Percentiles rank a stretch among this genome's conserved stretches.
Conservation (phyloP, 2,329 filamentous ascomycete genomes). For the Trichophyton verrucosum region DNA sequence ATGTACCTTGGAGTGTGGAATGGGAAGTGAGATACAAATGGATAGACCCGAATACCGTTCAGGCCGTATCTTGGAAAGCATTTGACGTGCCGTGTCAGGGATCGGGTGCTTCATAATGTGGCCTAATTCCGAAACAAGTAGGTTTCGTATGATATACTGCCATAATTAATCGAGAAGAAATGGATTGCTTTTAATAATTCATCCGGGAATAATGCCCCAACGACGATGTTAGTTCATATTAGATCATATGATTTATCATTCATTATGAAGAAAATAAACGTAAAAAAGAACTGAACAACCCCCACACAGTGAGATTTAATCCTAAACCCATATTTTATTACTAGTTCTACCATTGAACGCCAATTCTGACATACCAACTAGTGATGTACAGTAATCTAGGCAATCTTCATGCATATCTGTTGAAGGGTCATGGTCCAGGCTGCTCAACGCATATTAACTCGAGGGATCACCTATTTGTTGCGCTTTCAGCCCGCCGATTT, state of each 20-base stretch:
- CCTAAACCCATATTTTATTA: not conserved
- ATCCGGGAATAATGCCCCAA: too few species aligned
- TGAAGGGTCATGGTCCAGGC: not conserved
- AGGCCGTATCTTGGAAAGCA: slow-evolving; percentile 1
- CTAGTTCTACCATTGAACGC: not conserved
- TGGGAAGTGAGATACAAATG: slow-evolving; percentile 32
- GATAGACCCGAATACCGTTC: slow-evolving; percentile 20
- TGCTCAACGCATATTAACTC: not conserved
- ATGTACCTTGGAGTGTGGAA: slow-evolving; percentile 17
- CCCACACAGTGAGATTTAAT: not conserved
- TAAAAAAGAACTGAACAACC: not conserved
- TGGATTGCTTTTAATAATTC: too few species aligned
- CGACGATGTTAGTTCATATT: not conserved
- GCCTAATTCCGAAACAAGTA: not conserved
- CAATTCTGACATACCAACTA: not conserved
- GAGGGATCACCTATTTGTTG: slow-evolving; percentile 24
- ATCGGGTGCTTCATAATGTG: not conserved
- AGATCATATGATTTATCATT: not conserved
- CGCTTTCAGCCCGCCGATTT: slow-evolving; percentile 59
- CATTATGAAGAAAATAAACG: not conserved
- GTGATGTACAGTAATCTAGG: not conserved
- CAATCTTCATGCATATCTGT: not conserved
- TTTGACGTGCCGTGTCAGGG: not conserved
- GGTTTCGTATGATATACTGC: not conserved
- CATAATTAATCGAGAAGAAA: not conserved